Conservation (phyloP, 2,329 filamentous ascomycete genomes). For the Ophiostoma angusticollis region DNA sequence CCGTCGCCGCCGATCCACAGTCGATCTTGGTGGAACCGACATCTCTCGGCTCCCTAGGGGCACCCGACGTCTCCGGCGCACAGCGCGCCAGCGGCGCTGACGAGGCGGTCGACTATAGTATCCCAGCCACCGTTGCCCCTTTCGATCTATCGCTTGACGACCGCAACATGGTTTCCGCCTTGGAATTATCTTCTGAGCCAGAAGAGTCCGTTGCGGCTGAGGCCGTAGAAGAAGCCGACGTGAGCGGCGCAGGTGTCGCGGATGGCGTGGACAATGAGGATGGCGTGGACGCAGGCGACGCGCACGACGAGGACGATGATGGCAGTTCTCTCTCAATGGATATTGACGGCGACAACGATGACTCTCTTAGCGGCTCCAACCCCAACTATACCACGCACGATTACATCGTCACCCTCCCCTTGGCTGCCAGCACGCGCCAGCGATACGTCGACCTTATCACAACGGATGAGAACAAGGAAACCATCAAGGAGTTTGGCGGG, state of each 20-base stretch:
- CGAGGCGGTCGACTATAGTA: background rate
- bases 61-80: too few species aligned
- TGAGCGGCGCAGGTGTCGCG: background rate
- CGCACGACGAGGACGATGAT: background rate
- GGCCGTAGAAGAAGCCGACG: background rate
- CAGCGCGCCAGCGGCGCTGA: too few species aligned
- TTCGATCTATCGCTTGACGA: background rate
- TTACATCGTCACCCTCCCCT: conserved; percentile 42
- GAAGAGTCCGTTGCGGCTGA: background rate
- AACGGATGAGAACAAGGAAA: conserved; percentile 27
- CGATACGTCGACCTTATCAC: conserved; percentile 38
- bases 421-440: conserved; percentile 38
- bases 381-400: conserved; percentile 20
- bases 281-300: background rate
- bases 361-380: background rate
- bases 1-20: too few species aligned
- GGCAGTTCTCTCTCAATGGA: background rate
- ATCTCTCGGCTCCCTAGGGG: too few species aligned
- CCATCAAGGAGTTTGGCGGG: conserved; percentile 33
- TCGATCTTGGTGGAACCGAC: too few species aligned
- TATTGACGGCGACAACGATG: background rate
- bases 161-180: too few species aligned
- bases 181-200: conserved; percentile 5
- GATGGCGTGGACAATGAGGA: background rate
- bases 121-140: background rate